phyloP scores from a whole-genome alignment of 352 stramenopile species.

The Phytopythium chamaehyphon region DNA sequence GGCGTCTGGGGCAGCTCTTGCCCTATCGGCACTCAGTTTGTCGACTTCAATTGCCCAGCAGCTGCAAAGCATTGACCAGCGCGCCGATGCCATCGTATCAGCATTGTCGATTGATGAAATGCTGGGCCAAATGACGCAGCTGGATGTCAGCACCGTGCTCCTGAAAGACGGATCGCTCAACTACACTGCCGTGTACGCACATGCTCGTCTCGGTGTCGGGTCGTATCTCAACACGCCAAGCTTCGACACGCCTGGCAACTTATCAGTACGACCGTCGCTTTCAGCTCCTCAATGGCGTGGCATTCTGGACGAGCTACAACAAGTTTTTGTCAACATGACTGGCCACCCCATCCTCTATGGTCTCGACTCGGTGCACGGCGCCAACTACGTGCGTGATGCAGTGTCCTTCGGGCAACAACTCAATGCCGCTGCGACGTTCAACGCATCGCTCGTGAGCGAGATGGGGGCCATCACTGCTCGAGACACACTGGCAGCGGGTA shows the following conservation, averaged over 20 bases:
- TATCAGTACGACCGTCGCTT: background rate
- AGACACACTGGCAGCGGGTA: slow-evolving; percentile 83
- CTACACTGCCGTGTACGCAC: slow-evolving; percentile 47
- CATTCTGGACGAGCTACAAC: slow-evolving; percentile 73
- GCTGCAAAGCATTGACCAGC: slow-evolving; percentile 7
- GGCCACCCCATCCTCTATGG: slow-evolving; percentile 79
- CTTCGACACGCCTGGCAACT: slow-evolving; percentile 16
- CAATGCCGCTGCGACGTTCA: slow-evolving; percentile 87
- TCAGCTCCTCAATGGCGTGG: slow-evolving; percentile 52
- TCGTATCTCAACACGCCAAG: slow-evolving; percentile 86
- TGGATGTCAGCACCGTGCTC: slow-evolving; percentile 84
- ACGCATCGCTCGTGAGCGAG: slow-evolving; percentile 52
- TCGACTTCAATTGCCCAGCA: too few relatives aligned
- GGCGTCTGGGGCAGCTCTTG: background rate
- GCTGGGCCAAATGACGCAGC: slow-evolving; percentile 90
- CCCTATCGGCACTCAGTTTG: too few relatives aligned
- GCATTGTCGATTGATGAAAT: slow-evolving; percentile 27
- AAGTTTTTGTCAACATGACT: slow-evolving; percentile 57
- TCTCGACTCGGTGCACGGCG: slow-evolving; percentile 89
- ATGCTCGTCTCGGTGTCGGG: slow-evolving; percentile 79
- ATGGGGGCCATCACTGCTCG: slow-evolving; percentile 72
- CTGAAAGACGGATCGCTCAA: slow-evolving; percentile 62
- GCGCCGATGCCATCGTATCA: slow-evolving; percentile 19
- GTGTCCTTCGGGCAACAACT: slow-evolving; percentile 88
- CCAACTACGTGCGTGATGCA: slow-evolving; percentile 82